Evolutionary conservation across 2,329 filamentous ascomycete species (phyloP), one percentile per base, ranked within the genome.

Genomic region (Zasmidium cellare): DNA sequence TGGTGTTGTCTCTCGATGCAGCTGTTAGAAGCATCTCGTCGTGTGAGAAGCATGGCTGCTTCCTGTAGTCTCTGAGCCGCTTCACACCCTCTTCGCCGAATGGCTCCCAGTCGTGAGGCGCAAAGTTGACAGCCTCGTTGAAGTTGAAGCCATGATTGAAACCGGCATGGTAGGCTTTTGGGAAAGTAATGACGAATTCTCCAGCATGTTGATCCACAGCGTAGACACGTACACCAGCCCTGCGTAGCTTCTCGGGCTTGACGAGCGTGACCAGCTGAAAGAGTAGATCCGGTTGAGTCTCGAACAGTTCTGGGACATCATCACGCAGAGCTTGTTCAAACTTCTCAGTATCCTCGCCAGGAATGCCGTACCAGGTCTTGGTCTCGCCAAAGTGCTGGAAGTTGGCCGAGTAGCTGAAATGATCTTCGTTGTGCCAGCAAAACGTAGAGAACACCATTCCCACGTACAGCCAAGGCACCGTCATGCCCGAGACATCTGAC

Each of bases 391-490:
- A 96, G 69, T 99, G 94, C 73, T 99, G 94, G 69, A 97, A 99
- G 66, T 99, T 99, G 53, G 94, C 90, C 0, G 94, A 99, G 72
- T 97, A 99, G 1, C 94, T 89, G 72, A 96, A 97, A 71, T 99
- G 94, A 69, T 99, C 94, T 71, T 99, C 94, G 63, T 96, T 97
- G 73, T 99, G 94, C 94, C 94, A 99, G 75, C 94, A 99, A 71
- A 99, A 99, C 0, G 94, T 97, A 0, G 94, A 99, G 73, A 99
- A 99, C 41, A 96, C 96, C 94, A 99, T 99, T 61, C 94, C 94
- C 3, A 99, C 94, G 71, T 99, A 99, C 2, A 99, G 86, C 94
- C 94, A 99, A 0, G 94, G 94, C 7, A 99, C 93, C 0, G 94
- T 99, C 94, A 99, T 99, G 38, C 94, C 94, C 1, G 94, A 97